A percentile compares a stretch with the other conserved stretches of the same genome.
These are phyloP conservation scores for Striga hermonthica DNA, from an alignment of 305 asterid species.

Conservation along the genomic window DNA sequence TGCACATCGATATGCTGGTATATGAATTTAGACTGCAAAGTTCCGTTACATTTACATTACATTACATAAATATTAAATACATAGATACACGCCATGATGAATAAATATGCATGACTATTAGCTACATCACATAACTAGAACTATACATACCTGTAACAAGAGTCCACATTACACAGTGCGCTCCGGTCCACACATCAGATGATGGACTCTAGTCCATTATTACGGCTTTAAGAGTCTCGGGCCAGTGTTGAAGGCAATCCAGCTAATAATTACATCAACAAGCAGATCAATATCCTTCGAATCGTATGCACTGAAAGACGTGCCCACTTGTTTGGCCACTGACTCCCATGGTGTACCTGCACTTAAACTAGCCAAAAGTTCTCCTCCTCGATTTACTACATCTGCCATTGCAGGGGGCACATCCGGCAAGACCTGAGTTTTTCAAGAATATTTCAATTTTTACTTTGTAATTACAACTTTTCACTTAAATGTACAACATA, in stretches of 20 bases:
- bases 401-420: constrained; percentile 92
- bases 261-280: constrained; percentile 55
- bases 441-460: neutral
- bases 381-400: constrained; percentile 89
- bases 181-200: no score
- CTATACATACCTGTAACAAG: no score
- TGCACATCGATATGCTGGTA: no score
- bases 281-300: constrained; percentile 66
- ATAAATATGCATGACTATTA: no score
- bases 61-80: no score
- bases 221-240: constrained; percentile 49
- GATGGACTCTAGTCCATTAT: neutral
- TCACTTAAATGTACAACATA: no score
- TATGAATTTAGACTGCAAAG: no score
- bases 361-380: constrained; percentile 60
- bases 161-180: no score
- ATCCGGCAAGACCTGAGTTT: constrained; percentile 73
- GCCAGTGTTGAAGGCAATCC: constrained; percentile 66
- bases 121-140: no score
- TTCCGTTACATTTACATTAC: no score
- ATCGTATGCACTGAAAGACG: constrained; percentile 49
- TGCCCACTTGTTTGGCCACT: constrained; percentile 74
- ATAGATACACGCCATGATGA: no score
- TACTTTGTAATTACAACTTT: no score
- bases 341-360: constrained; percentile 98